phyloP scores from a whole-genome alignment of 495 filamentous ascomycete species.

The Daldinia vernicosa region DNA sequence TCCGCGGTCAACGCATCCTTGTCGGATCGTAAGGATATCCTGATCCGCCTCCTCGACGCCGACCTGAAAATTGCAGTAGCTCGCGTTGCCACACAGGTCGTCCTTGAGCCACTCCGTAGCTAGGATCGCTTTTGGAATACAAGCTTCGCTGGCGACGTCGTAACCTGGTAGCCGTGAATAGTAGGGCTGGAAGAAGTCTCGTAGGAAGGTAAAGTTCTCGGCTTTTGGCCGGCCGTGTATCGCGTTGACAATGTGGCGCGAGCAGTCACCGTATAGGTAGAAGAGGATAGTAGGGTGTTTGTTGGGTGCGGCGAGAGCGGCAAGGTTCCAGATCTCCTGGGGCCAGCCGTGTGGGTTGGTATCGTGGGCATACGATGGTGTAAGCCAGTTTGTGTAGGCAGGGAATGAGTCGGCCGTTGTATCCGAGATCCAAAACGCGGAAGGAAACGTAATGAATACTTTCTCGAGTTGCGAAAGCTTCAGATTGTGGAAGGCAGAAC shows the following conservation, averaged over 20 bases:
- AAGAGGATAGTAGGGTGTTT: conserved; percentile 78
- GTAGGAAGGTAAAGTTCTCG: conserved; percentile 37
- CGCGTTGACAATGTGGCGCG: conserved; percentile 25
- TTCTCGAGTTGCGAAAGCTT: conserved; percentile 79
- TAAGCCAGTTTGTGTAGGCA: conserved; percentile 65
- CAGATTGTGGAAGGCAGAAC: conserved; percentile 68
- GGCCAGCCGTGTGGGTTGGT: conserved; percentile 66
- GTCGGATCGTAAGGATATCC: conserved; percentile 80
- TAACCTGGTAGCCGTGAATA: conserved; percentile 69
- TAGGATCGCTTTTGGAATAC: conserved; percentile 62
- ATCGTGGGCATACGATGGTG: conserved; percentile 60
- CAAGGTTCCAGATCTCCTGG: conserved; percentile 72
- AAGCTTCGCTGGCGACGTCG: conserved; percentile 53
- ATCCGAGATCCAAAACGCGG: conserved; percentile 50
- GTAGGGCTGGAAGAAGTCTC: conserved; percentile 65
- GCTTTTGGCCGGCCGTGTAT: conserved; percentile 16
- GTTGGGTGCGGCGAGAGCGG: conserved; percentile 61
- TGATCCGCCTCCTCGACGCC: conserved; percentile 59
- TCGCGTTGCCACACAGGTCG: conserved; percentile 72
- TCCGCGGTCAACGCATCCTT: conserved; percentile 81
- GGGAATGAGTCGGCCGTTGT: conserved; percentile 21
- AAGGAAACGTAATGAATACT: conserved; percentile 76
- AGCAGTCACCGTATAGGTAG: conserved; percentile 69
- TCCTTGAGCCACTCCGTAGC: conserved; percentile 75
- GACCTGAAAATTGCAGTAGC: conserved; percentile 77